Evolutionary conservation across 2,329 filamentous ascomycete genomes (phyloP), one percentile per base, ranked within the genome.

Genomic region (Ceratocystis huliohia): DNA sequence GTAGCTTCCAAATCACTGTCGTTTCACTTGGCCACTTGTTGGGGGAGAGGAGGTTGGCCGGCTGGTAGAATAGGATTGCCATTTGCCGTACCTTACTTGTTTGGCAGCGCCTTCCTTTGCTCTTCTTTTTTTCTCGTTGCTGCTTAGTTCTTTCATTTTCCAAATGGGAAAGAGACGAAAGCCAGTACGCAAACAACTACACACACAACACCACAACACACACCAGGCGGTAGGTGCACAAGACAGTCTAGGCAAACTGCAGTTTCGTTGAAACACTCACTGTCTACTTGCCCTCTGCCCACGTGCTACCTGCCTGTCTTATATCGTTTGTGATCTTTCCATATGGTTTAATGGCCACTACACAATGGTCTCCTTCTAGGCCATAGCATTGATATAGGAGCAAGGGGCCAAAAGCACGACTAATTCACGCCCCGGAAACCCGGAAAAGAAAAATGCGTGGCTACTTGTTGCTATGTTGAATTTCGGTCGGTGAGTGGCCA

Each of bases 11-110:
- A 4, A 15, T 25, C 48, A 57, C 28, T 57, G 4, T 30, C 22
- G 53, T n/a, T 30, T 57, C 53, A 33, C 53, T 57, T 57, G 53
- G 25, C 30, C 53, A 17, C 53, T 57, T 57, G 53, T 57, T 57
- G 53, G 53, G 53, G 28, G 53, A 28, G 50, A 28, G 50, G 50
- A 28, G 50, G 50, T 28, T 56, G 50, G 53, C 28, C 10, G 48
- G 22, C 20, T 50, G 48, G n/a, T 25, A 50, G 37, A 41, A 15
- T 41, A 13, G 37, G 48, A 57, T 7, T 56, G 17, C 13, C 5
- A 25, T 57, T 28, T 57, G 17, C 37, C 22, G 53, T 57, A n/a
- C 25, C 53, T 57, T 33, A 50, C 48, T 50, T 50, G 48, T 25
- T 50, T 50, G 48, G 48, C 48, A 20, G 48, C 48, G 25, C 48